phyloP scores from a whole-genome alignment of 1,284 basidiomycete species.

The Xerocomus minutiporus region DNA sequence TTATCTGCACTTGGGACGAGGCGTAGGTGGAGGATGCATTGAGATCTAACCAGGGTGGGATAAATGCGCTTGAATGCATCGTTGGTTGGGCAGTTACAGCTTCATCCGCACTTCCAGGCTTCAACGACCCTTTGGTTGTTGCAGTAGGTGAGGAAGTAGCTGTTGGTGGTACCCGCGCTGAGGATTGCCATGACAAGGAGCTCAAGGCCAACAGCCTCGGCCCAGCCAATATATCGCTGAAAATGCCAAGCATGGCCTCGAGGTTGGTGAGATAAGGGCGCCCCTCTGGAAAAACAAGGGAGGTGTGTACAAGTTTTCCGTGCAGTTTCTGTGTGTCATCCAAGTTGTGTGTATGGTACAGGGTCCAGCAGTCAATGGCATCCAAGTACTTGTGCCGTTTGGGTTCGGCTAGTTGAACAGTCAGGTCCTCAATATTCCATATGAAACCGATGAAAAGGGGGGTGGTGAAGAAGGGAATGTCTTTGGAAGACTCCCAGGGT shows the following conservation, averaged over 20 bases:
- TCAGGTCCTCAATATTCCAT: background rate
- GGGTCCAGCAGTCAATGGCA: background rate
- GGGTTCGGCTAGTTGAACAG: background rate
- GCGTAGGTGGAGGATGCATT: background rate
- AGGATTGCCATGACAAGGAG: slow-evolving; percentile 26
- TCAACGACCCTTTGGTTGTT: slow-evolving; percentile 40
- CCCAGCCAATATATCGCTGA: slow-evolving; percentile 4
- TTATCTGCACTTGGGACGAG: background rate
- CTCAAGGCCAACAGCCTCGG: slow-evolving; percentile 8
- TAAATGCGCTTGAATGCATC: slow-evolving; percentile 24
- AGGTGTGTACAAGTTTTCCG: background rate
- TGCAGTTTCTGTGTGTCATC: background rate
- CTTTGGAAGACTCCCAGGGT: background rate
- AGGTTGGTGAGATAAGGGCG: background rate
- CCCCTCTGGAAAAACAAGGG: background rate
- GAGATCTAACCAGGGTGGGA: background rate
- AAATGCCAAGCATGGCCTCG: too few relatives aligned
- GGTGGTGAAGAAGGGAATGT: background rate
- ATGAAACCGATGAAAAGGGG: background rate
- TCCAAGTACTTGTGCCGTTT: background rate
- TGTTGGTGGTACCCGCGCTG: too few relatives aligned
- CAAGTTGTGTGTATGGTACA: background rate
- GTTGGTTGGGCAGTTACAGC: slow-evolving; percentile 28
- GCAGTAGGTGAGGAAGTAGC: too few relatives aligned
- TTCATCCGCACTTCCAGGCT: slow-evolving; percentile 36